Percentiles rank a stretch among this genome's conserved stretches.
Conservation (phyloP, 2,329 filamentous ascomycete species). For the Chaetomium sp. region DNA sequence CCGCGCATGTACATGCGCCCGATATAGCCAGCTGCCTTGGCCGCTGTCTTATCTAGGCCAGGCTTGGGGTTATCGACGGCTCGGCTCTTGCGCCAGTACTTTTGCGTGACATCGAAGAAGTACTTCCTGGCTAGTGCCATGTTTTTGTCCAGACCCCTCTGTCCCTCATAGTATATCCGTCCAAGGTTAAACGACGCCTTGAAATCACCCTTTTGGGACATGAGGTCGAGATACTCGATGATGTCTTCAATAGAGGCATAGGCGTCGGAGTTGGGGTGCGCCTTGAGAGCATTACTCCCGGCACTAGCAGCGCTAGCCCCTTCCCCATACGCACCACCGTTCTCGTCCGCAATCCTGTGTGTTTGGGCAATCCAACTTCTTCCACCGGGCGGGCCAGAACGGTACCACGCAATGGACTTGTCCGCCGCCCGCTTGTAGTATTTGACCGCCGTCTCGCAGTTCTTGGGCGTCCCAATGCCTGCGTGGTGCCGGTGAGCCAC, state of each 20-base stretch:
- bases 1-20: conserved; percentile 86
- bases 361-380: conserved; percentile 69
- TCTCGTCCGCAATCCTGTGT: conserved; percentile 82
- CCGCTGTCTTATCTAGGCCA: conserved; percentile 69
- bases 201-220: conserved; percentile 83
- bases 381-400: conserved; percentile 85
- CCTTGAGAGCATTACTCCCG: conserved; percentile 71
- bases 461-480: conserved; percentile 78
- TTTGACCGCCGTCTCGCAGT: conserved; percentile 75
- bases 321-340: conserved; percentile 89
- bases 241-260: conserved; percentile 89
- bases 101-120: conserved; percentile 70
- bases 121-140: conserved; percentile 69
- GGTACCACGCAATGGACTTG: conserved; percentile 82
- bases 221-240: conserved; percentile 85
- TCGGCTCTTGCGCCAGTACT: conserved; percentile 82
- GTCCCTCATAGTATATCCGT: conserved; percentile 82
- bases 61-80: conserved; percentile 61
- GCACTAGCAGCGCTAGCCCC: conserved; percentile 87
- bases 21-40: conserved; percentile 79
- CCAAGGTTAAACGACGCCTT: conserved; percentile 83
- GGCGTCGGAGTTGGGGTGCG: conserved; percentile 67
- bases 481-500: conserved; percentile 78
- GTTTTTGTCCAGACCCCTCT: conserved; percentile 66
- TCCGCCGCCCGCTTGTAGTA: conserved; percentile 94